Evolutionary conservation across 352 stramenopile species (phyloP), one percentile per base, ranked within the genome.

Genomic region (Globisporangium okanoganense): DNA sequence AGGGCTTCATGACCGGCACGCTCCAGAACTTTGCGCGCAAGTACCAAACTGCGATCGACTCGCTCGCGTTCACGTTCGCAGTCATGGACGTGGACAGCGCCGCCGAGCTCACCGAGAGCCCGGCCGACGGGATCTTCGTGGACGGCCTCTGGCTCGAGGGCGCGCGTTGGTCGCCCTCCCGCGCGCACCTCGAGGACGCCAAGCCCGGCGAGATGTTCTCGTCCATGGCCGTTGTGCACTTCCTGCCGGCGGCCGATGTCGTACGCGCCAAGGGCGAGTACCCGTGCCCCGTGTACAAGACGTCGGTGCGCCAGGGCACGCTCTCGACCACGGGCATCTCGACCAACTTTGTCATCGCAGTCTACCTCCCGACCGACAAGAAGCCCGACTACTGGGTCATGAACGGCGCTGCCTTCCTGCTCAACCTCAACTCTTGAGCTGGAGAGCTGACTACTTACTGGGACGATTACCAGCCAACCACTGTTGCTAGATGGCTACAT

Each of bases 1-100:
- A 98, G 66, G 80, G 94, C 18, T 98, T 98, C 72, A 98, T 98
- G 92, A 98, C 95, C 5, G 94, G 90, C 38, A 97, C 88, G 18
- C 67, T 98, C 33, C 94, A 98, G 64, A 98, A 96, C 51, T 98
- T 96, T 75, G 92, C 94, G 6, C 77, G 95, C 43, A 98, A 98
- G 67, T 98, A 98, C 73, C 82, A 95, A 57, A 87, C 97, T 20
- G 90, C 95, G 8, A 98, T 98, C 67, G 95, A 98, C 70, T 96
- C 88, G 16, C 73, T 98, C 12, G 79, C 74, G 20, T 98, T 98
- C 73, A 94, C 89, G 16, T 98, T 97, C 68, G 56, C 77, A 3
- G 87, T 98, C 0, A 61, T 94, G 25, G 72, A 90, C 55, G 75
- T 87, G 38, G 72, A 87, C 8, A 79, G 61, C 13, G 72, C 78